Base-by-base conservation (phyloP, 2,329 filamentous ascomycete genomes). In the Chalaropsis thielavioides region DNA sequence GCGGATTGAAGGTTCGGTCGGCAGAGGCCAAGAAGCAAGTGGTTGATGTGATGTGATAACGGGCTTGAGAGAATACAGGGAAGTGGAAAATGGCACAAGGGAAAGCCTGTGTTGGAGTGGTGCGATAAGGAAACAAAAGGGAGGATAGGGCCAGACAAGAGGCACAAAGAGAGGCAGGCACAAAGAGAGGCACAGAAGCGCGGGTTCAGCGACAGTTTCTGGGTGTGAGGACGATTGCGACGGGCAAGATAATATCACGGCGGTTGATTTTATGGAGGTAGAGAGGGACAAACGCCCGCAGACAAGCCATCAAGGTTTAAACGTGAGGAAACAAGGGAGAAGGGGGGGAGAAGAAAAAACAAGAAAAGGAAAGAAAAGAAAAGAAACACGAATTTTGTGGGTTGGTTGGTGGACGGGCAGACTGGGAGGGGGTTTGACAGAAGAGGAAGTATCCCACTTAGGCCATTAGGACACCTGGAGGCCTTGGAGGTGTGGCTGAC, bases 301-400 rank as follows among this genome's bases (percentile, higher is more conserved):
- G 40, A 41, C 35, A 65, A 51, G 58, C 41, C 51, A 40, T 35
- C 46, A 41, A 41, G 59, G 51, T 64, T 64, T 31, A 43, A 44
- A 19, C 41, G 31, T 44, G 15, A 46, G 35, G 41, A 62, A 54
- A 63, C 41, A 31, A 35, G 44, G 35, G 46, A 31, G 19, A 22
- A 54, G 31, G 59, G 46, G 17, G 49, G n/a, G 49, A 58, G 24
- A 61, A 24, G 40, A 40, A 56, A 63, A 19, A 38, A 63, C 17
- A 40, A 31, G 31, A 19, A 64, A 51, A 22, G 44, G 44, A 54
- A 63, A 59, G 27, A 35, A 22, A 64, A 56, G 35, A 43, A n/a
- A 19, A 44, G 41, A 54, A 49, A 49, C 44, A 49, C 8, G 61
- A 41, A 54, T 19, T 27, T 56, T 56, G 51, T 56, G 51, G 51